These are phyloP conservation scores for Ziziphus jujuba DNA, from an alignment of 306 rosid species.

Conservation along the genomic window DNA sequence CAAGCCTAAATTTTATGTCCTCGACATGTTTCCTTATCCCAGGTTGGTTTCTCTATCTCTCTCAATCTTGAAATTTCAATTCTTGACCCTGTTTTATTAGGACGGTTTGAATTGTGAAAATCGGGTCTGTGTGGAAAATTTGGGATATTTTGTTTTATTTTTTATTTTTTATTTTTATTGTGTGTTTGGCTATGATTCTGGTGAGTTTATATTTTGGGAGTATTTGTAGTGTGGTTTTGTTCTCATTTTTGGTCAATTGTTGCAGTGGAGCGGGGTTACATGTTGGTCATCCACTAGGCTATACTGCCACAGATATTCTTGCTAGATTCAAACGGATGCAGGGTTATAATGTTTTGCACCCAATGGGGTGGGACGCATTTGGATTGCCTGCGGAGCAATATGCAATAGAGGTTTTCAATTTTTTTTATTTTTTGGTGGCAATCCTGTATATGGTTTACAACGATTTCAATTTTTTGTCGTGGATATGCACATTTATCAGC, in stretches of 20 bases:
- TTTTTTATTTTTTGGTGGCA: no score
- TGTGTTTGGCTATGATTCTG: no score
- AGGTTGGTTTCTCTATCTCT: constrained; percentile 47
- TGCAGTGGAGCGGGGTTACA: constrained; percentile 94
- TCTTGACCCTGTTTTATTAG: no score
- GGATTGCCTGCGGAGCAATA: constrained; percentile 99
- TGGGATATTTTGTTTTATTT: not conserved
- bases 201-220: not conserved
- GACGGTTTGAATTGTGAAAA: not conserved
- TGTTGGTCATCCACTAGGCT: constrained; percentile 97
- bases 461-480: not conserved
- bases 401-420: constrained; percentile 67
- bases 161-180: no score
- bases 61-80: no score
- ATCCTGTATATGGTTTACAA: constrained; percentile 16
- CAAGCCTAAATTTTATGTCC: constrained; percentile 90
- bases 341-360: constrained; percentile 89
- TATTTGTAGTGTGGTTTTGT: constrained; percentile 7
- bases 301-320: constrained; percentile 90
- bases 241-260: constrained; percentile 15
- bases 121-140: not conserved
- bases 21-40: constrained; percentile 98
- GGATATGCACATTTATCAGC: constrained; percentile 2
- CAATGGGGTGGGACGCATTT: constrained; percentile 99
- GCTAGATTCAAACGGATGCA: constrained; percentile 90